These are phyloP conservation scores for Diddensiella santjacobensis DNA, from an alignment of 805 yeast species.

Conservation along the genomic window DNA sequence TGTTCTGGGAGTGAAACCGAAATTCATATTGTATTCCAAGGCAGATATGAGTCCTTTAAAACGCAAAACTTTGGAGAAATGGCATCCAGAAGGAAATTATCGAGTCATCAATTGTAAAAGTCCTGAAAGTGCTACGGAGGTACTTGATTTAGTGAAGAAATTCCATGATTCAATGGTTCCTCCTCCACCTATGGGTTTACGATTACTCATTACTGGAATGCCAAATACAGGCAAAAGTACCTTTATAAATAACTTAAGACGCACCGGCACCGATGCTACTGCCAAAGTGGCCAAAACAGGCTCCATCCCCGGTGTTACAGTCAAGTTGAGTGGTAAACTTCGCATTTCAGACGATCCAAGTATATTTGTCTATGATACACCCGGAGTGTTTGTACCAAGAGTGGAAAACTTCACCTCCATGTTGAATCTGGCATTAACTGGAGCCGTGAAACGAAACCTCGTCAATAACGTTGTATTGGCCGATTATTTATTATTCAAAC, in stretches of 20 bases:
- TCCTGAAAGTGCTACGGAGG: slow-evolving; percentile 43
- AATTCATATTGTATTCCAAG: slow-evolving; percentile 73
- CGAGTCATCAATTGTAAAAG: slow-evolving; percentile 58
- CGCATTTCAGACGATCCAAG: slow-evolving; percentile 57
- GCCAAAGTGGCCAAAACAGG: slow-evolving; percentile 80
- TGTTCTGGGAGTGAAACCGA: slow-evolving; percentile 50
- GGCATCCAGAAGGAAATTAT: slow-evolving; percentile 51
- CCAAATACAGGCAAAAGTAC: slow-evolving; percentile 98
- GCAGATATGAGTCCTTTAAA: slow-evolving; percentile 56
- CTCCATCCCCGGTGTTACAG: slow-evolving; percentile 85
- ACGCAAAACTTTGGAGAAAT: slow-evolving; percentile 36
- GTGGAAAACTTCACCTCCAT: slow-evolving; percentile 62
- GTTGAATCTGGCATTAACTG: slow-evolving; percentile 69
- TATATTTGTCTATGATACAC: slow-evolving; percentile 78
- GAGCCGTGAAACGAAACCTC: slow-evolving; percentile 64
- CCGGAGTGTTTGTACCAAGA: slow-evolving; percentile 85
- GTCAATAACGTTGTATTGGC: slow-evolving; percentile 84
- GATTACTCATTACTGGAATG: slow-evolving; percentile 83
- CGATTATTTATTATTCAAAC: slow-evolving; percentile 70
- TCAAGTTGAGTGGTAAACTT: slow-evolving; percentile 71
- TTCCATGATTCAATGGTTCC: slow-evolving; percentile 46
- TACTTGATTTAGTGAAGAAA: slow-evolving; percentile 49
- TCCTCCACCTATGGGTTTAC: slow-evolving; percentile 78
- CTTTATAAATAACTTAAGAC: slow-evolving; percentile 68
- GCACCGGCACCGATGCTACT: slow-evolving; percentile 34